These are phyloP conservation scores for Funneliformis geosporum DNA, from an alignment of 192 early-diverging fungal genomes.

Conservation along the genomic window DNA sequence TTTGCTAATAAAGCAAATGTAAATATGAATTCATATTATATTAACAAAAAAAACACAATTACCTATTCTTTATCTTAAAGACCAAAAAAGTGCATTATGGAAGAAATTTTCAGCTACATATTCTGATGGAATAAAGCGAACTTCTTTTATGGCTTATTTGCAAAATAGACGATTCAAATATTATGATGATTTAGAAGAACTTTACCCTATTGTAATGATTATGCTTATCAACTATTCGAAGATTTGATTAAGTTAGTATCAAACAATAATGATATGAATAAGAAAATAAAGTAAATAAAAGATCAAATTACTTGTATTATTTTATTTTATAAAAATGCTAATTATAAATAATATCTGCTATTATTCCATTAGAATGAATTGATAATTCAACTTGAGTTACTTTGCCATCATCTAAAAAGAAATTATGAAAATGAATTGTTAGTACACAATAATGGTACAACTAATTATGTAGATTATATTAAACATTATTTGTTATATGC, in stretches of 20 bases:
- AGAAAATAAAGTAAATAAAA: background rate
- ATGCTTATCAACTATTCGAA: background rate
- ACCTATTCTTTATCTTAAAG: background rate
- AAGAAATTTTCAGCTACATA: background rate
- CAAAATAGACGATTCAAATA: background rate
- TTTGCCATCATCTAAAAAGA: background rate
- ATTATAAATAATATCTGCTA: no score
- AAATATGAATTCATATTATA: background rate
- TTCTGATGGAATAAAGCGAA: background rate
- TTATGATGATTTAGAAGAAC: background rate
- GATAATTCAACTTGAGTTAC: background rate
- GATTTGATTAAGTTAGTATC: background rate
- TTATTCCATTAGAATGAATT: background rate
- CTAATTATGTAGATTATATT: background rate
- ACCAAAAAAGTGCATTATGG: background rate
- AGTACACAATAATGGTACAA: background rate
- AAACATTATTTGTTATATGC: background rate
- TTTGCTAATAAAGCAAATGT: background rate
- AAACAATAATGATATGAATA: background rate
- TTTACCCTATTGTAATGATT: background rate
- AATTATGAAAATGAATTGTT: background rate
- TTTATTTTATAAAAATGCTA: no score
- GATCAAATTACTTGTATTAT: no score
- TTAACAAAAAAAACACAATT: background rate
- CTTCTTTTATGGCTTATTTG: background rate